A percentile compares a stretch with the other conserved stretches of the same genome.
phyloP scores from a whole-genome alignment of 257 asterid species.

The Przewalskia tangutica region DNA sequence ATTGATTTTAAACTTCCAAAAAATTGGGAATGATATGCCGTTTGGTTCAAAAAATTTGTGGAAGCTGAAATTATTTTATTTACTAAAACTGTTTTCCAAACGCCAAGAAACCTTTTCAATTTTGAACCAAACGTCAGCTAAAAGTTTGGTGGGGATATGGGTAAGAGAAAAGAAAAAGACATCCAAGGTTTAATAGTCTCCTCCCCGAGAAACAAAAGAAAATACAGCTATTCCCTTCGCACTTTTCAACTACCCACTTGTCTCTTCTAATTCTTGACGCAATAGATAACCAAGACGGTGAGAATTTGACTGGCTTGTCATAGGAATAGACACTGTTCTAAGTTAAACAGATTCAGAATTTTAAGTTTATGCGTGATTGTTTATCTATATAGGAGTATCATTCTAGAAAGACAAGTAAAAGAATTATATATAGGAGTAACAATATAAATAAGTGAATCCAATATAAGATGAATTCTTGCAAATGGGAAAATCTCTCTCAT shows the following conservation, averaged over 20 bases:
- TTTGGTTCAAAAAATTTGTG: background rate
- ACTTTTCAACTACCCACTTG: background rate
- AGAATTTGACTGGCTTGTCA: background rate
- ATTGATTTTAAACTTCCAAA: background rate
- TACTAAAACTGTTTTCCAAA: background rate
- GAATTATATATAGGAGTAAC: background rate
- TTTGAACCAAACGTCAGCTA: background rate
- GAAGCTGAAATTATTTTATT: background rate
- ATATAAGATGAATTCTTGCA: too few relatives aligned
- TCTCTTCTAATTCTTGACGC: background rate
- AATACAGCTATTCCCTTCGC: background rate
- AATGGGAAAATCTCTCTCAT: too few relatives aligned
- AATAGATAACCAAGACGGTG: background rate
- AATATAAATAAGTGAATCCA: too few relatives aligned
- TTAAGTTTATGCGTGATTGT: background rate
- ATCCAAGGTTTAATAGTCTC: background rate
- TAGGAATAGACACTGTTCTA: background rate
- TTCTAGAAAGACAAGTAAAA: background rate
- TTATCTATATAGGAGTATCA: background rate
- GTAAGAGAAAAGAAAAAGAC: background rate
- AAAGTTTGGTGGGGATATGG: background rate
- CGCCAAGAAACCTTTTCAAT: background rate
- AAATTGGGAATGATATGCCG: background rate
- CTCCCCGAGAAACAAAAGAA: background rate
- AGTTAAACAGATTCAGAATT: background rate